Percentiles rank a stretch among this genome's conserved stretches.
Evolutionary conservation across 352 stramenopile genomes (phyloP).

Genomic region (Pythium brachiatum): DNA sequence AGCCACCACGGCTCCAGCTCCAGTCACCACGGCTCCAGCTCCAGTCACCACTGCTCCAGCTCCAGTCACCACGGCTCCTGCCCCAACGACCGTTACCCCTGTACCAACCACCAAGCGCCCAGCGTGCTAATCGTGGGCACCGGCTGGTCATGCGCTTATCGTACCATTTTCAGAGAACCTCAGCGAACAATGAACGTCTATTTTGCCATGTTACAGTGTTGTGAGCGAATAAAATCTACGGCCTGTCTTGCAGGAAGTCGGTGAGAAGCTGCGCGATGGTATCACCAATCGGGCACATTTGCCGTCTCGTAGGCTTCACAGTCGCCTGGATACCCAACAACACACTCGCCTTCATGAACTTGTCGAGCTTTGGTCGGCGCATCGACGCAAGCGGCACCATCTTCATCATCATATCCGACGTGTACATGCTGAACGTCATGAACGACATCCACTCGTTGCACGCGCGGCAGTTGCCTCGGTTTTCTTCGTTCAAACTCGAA

Average conservation of each 20-base stretch:
- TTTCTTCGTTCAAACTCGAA: conserved; percentile 6
- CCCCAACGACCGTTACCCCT: background rate
- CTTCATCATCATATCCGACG: conserved; percentile 11
- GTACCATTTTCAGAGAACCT: no score
- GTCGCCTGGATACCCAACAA: conserved; percentile 17
- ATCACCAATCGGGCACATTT: conserved; percentile 11
- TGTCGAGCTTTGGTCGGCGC: conserved; percentile 8
- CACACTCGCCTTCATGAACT: conserved; percentile 16
- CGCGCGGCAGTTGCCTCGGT: conserved; percentile 9
- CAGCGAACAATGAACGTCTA: no score
- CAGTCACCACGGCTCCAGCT: background rate
- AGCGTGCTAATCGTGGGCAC: no score
- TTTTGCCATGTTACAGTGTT: no score
- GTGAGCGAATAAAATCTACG: no score
- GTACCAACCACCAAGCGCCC: background rate
- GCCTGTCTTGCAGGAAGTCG: conserved; percentile 1
- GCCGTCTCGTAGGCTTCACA: background rate
- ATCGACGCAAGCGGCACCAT: conserved; percentile 1
- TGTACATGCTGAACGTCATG: conserved; percentile 10
- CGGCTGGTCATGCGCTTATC: no score
- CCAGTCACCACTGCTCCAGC: background rate
- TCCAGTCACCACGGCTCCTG: background rate
- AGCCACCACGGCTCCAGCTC: background rate
- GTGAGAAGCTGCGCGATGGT: conserved; percentile 7
- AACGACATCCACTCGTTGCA: conserved; percentile 27